Conservation (phyloP, 176 grass and related monocot genomes). For the Lolium perenne region DNA sequence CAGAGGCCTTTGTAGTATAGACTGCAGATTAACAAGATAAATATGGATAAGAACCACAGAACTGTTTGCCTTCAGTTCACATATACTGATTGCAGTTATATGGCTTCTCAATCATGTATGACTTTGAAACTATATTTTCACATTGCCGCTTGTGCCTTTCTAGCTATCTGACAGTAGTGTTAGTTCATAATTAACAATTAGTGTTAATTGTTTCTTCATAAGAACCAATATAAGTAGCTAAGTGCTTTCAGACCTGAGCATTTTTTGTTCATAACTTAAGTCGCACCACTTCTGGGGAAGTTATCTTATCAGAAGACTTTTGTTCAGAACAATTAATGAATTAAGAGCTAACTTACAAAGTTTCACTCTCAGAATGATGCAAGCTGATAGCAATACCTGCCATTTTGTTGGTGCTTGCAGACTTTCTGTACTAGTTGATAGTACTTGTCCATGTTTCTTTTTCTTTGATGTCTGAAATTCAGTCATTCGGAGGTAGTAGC, state of each 20-base stretch:
- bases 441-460: background rate
- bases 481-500: background rate
- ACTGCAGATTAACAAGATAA: background rate
- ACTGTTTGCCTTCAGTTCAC: background rate
- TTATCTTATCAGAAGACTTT: background rate
- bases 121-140: background rate
- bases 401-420: background rate
- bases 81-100: background rate
- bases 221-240: background rate
- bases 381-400: background rate
- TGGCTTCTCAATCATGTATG: background rate
- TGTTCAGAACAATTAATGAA: background rate
- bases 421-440: background rate
- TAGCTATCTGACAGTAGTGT: background rate
- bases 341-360: constrained; percentile 10
- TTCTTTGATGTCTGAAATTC: background rate
- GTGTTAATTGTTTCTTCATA: background rate
- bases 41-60: background rate
- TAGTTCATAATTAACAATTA: background rate
- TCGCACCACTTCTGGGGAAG: background rate
- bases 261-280: constrained; percentile 26
- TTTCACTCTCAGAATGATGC: constrained; percentile 24
- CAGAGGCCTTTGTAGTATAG: background rate
- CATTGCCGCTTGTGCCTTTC: background rate
- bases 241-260: constrained; percentile 12